These are phyloP conservation scores for Dalechampia spathulata DNA, from an alignment of 441 rosid species.

Conservation along the genomic window DNA sequence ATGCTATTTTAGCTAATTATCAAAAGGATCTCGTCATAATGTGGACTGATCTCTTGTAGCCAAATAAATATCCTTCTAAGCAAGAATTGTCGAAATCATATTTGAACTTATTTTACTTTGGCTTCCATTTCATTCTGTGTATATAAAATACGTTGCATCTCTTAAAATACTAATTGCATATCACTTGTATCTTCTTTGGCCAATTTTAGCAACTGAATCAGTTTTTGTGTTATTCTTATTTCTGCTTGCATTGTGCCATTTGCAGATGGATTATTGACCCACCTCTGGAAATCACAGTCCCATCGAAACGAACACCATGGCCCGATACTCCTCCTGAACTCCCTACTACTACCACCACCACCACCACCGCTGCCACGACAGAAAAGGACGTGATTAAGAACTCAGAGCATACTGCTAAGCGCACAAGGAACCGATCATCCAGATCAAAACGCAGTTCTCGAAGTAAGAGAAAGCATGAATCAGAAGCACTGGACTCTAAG, in stretches of 20 bases:
- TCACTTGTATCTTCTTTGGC: background rate
- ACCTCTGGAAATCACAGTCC: slow-evolving; percentile 78
- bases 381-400: slow-evolving; percentile 26
- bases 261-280: slow-evolving; percentile 93
- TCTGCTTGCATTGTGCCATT: background rate
- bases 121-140: background rate
- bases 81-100: background rate
- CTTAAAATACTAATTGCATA: background rate
- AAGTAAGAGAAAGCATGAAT: slow-evolving; percentile 72
- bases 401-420: slow-evolving; percentile 43
- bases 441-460: slow-evolving; percentile 52
- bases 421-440: slow-evolving; percentile 40
- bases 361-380: background rate
- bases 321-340: slow-evolving; percentile 94
- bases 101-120: background rate
- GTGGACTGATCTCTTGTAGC: background rate
- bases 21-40: background rate
- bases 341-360: slow-evolving; percentile 21
- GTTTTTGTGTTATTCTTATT: slow-evolving; percentile 1
- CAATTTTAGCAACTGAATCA: background rate
- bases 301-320: slow-evolving; percentile 86
- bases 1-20: background rate
- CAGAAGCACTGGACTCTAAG: slow-evolving; percentile 39
- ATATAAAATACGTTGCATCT: no score
- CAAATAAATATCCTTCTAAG: background rate